phyloP scores from a whole-genome alignment of 352 stramenopile species.

The Thalassiosira exigua region DNA sequence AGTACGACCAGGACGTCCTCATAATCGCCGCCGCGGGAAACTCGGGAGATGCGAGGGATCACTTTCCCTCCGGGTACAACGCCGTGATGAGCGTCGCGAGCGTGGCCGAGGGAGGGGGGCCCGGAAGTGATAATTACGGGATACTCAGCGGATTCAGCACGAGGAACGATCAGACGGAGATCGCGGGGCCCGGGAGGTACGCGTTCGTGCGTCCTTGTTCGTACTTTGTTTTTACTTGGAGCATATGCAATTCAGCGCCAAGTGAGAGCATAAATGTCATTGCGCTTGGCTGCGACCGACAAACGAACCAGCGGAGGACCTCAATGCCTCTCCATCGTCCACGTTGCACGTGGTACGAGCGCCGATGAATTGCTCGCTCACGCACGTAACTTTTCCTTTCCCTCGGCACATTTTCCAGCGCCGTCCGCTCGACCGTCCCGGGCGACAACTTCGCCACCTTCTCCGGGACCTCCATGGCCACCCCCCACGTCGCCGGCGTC shows the following conservation, averaged over 20 bases:
- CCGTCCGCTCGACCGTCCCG: constrained; percentile 14
- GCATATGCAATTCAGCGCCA: too few species aligned
- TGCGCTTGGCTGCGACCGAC: too few species aligned
- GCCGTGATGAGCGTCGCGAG: constrained; percentile 3
- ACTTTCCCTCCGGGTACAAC: constrained; percentile 31
- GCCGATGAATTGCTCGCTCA: too few species aligned
- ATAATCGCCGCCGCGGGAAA: constrained; percentile 76
- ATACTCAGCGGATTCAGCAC: constrained; percentile 6
- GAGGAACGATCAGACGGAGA: constrained; percentile 26
- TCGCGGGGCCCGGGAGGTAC: constrained; percentile 8
- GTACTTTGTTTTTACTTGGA: too few species aligned
- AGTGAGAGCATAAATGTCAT: too few species aligned
- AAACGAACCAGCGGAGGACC: too few species aligned
- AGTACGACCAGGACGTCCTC: constrained; percentile 61
- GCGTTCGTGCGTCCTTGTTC: too few species aligned
- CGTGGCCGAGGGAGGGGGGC: neutral
- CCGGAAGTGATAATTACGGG: neutral
- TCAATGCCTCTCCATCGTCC: too few species aligned
- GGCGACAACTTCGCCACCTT: constrained; percentile 24
- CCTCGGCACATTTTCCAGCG: too few species aligned
- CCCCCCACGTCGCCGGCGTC: constrained; percentile 71
- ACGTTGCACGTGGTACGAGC: too few species aligned
- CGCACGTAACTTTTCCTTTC: too few species aligned
- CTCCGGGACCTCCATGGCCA: constrained; percentile 69
- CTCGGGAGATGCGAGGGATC: constrained; percentile 22